These are phyloP conservation scores for Mycena sanguinolenta DNA, from an alignment of 768 basidiomycete genomes.

Conservation along the genomic window DNA sequence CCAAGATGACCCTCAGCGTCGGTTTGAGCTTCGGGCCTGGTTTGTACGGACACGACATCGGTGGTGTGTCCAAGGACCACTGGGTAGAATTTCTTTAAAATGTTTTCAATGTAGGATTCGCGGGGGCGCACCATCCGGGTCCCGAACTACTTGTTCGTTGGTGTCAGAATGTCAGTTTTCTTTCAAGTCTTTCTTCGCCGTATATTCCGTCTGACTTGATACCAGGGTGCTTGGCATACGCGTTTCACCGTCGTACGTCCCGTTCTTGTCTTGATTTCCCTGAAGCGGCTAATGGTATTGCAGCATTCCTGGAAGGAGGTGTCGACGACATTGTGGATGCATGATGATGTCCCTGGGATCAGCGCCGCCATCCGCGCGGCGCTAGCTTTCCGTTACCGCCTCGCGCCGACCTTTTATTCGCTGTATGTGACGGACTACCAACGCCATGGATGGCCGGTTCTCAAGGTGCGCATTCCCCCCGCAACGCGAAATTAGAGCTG, in stretches of 20 bases:
- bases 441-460: constrained; percentile 35
- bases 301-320: constrained; percentile 38
- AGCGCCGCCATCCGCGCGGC: constrained; percentile 29
- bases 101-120: constrained; percentile 20
- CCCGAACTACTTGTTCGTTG: constrained; percentile 37
- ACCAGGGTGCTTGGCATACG: constrained; percentile 36
- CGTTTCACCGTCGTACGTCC: constrained; percentile 36
- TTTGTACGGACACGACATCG: constrained; percentile 38
- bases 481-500: constrained; percentile 2
- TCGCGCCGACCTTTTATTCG: constrained; percentile 38
- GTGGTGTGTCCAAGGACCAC: constrained; percentile 13
- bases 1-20: constrained; percentile 39
- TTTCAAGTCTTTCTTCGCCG: too few relatives aligned
- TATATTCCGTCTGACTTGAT: constrained; percentile 7
- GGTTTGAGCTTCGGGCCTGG: constrained; percentile 38
- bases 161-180: constrained; percentile 35
- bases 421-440: constrained; percentile 37
- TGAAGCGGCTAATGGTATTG: not conserved
- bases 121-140: constrained; percentile 35
- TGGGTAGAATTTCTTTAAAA: not conserved
- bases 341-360: constrained; percentile 34
- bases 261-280: not conserved
- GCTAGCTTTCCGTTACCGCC: constrained; percentile 35
- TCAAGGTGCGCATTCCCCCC: constrained; percentile 21
- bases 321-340: constrained; percentile 39